Evolutionary conservation across 805 yeast genomes (phyloP).

Genomic region (Nematodospora valgi): DNA sequence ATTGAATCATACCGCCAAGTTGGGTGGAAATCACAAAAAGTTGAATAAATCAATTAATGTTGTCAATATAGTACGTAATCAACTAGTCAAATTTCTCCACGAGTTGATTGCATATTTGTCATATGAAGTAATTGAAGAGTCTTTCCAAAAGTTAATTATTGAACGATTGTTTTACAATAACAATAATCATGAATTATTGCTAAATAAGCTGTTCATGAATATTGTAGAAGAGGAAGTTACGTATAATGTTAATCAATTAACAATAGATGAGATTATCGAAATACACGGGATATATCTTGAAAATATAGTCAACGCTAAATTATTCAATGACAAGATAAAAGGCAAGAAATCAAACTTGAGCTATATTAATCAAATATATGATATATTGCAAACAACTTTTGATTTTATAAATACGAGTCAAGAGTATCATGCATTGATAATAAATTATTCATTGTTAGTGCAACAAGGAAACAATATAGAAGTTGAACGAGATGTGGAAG

Average conservation of each 20-base stretch:
- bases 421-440: conserved; percentile 27
- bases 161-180: conserved; percentile 9
- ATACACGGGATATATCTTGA: conserved; percentile 31
- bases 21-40: too few species aligned
- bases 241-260: conserved; percentile 25
- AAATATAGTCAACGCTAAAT: conserved; percentile 26
- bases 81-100: conserved; percentile 40
- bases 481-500: conserved; percentile 11
- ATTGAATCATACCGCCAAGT: conserved; percentile 16
- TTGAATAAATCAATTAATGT: conserved; percentile 29
- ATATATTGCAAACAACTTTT: conserved; percentile 26
- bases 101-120: conserved; percentile 39
- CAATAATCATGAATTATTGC: conserved; percentile 4
- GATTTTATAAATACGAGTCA: conserved; percentile 32
- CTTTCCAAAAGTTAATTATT: conserved; percentile 23
- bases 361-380: conserved; percentile 31
- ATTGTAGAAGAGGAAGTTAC: conserved; percentile 1
- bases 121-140: conserved; percentile 45
- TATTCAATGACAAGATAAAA: conserved; percentile 25
- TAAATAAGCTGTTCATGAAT: conserved; percentile 5
- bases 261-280: conserved; percentile 48
- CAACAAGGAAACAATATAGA: conserved; percentile 13
- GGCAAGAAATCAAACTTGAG: conserved; percentile 29
- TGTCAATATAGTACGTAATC: conserved; percentile 35
- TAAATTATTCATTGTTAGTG: conserved; percentile 25